Percentiles rank a stretch among this genome's conserved stretches.
Conservation (phyloP, 352 stramenopile genomes). For the Stephanocyclus meneghinianus region DNA sequence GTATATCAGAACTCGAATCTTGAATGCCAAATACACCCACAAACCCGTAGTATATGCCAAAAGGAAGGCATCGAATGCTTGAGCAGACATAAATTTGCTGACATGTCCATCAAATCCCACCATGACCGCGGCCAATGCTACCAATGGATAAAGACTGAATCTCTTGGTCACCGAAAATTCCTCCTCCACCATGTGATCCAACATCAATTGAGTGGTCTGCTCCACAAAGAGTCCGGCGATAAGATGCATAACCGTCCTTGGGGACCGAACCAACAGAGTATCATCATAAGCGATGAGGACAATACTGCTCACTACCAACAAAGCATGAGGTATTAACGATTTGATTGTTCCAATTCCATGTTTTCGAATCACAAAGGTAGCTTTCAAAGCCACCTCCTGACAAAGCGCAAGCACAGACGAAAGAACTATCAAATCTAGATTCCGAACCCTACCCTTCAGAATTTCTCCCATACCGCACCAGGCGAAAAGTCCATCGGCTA, state of each 20-base stretch:
- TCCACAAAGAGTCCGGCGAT: conserved; percentile 72
- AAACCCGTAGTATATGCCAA: conserved; percentile 54
- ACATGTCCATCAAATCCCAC: conserved; percentile 29
- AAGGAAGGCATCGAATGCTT: conserved; percentile 28
- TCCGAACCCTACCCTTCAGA: conserved; percentile 28
- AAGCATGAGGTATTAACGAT: conserved; percentile 36
- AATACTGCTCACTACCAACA: conserved; percentile 33
- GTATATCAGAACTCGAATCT: conserved; percentile 60
- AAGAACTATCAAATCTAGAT: conserved; percentile 48
- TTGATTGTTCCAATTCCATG: conserved; percentile 35
- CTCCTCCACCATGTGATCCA: conserved; percentile 72
- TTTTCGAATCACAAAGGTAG: conserved; percentile 36
- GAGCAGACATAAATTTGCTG: conserved; percentile 12
- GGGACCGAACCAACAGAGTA: conserved; percentile 54
- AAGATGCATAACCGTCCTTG: conserved; percentile 68
- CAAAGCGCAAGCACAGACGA: conserved; percentile 26
- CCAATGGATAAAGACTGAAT: conserved; percentile 57
- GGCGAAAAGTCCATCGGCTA: conserved; percentile 17
- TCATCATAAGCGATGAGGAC: conserved; percentile 49
- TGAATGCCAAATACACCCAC: conserved; percentile 64
- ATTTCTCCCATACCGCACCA: background rate
- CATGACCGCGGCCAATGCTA: conserved; percentile 51
- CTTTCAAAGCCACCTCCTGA: conserved; percentile 48
- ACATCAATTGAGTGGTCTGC: conserved; percentile 78
- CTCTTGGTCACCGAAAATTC: conserved; percentile 42